phyloP scores from a whole-genome alignment of 768 basidiomycete species.

The Macrolepiota albuminosa region DNA sequence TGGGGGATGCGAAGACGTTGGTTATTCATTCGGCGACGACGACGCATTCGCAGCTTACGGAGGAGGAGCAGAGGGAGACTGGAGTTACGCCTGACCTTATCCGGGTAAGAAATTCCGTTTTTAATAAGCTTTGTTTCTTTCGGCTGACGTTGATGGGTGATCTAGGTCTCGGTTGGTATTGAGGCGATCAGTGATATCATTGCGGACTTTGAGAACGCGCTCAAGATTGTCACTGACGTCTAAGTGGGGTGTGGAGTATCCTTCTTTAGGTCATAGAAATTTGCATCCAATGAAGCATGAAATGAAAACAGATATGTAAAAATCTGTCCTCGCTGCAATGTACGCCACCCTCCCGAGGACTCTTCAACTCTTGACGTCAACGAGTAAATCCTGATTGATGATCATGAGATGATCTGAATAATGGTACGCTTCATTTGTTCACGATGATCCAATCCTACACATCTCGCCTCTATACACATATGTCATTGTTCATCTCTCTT shows the following conservation, averaged over 20 bases:
- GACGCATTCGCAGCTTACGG: slow-evolving; percentile 67
- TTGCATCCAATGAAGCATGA: not conserved
- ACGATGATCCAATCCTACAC: not conserved
- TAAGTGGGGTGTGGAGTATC: not conserved
- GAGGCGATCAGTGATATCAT: slow-evolving; percentile 40
- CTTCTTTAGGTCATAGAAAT: not conserved
- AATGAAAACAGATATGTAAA: not conserved
- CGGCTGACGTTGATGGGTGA: not conserved
- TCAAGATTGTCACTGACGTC: slow-evolving; percentile 5
- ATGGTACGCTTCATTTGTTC: not conserved
- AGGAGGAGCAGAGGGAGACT: slow-evolving; percentile 55
- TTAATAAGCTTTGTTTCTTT: not conserved
- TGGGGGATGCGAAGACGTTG: slow-evolving; percentile 73
- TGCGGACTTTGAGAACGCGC: slow-evolving; percentile 35
- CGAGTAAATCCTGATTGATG: not conserved
- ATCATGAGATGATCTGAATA: not conserved
- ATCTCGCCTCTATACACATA: not conserved
- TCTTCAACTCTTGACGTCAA: too few species aligned
- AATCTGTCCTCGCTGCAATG: too few species aligned
- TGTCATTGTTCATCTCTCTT: not conserved
- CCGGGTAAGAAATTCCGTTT: slow-evolving; percentile 39
- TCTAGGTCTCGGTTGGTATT: slow-evolving; percentile 32
- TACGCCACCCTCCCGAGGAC: too few species aligned
- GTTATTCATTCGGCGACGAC: slow-evolving; percentile 78
- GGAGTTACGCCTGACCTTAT: slow-evolving; percentile 78